A percentile compares a stretch with the other conserved stretches of the same genome.
Conservation (phyloP, 768 basidiomycete species). For the Hemileccinum rubropunctum region DNA sequence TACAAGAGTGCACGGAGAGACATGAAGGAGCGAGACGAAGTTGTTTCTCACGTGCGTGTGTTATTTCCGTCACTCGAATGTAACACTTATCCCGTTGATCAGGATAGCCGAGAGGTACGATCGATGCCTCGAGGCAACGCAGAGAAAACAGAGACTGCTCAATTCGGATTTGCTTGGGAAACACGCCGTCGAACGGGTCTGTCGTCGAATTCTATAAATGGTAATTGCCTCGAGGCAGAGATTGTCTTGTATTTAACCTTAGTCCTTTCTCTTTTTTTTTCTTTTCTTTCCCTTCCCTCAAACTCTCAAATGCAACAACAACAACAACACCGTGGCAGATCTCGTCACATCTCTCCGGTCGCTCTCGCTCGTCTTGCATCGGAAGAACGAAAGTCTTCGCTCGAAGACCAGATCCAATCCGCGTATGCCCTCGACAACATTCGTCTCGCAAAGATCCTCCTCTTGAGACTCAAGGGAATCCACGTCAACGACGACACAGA, state of each 20-base stretch:
- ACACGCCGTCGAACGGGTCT: no score
- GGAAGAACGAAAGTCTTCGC: conserved; percentile 45
- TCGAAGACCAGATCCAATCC: conserved; percentile 63
- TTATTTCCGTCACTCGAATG: no score
- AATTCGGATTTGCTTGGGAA: no score
- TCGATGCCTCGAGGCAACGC: no score
- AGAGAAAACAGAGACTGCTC: no score
- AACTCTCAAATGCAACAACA: neutral
- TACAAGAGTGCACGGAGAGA: conserved; percentile 69
- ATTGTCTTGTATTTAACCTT: neutral
- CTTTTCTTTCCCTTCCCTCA: conserved; percentile 8
- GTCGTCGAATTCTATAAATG: neutral
- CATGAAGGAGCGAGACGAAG: conserved; percentile 40
- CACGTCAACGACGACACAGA: conserved; percentile 58
- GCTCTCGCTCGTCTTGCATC: conserved; percentile 44
- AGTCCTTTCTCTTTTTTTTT: neutral
- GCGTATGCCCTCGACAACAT: conserved; percentile 69
- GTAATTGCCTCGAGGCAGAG: conserved; percentile 2
- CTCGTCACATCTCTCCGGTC: conserved; percentile 39
- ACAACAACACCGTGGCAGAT: conserved; percentile 39
- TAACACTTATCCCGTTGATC: no score
- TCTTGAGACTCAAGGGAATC: conserved; percentile 59
- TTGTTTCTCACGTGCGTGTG: no score
- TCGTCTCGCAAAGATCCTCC: conserved; percentile 60
- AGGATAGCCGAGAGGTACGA: no score